Evolutionary conservation across 1,139 yeast genomes (phyloP), one percentile per base, ranked within the genome.

Genomic region (Zygoascus sp.): DNA sequence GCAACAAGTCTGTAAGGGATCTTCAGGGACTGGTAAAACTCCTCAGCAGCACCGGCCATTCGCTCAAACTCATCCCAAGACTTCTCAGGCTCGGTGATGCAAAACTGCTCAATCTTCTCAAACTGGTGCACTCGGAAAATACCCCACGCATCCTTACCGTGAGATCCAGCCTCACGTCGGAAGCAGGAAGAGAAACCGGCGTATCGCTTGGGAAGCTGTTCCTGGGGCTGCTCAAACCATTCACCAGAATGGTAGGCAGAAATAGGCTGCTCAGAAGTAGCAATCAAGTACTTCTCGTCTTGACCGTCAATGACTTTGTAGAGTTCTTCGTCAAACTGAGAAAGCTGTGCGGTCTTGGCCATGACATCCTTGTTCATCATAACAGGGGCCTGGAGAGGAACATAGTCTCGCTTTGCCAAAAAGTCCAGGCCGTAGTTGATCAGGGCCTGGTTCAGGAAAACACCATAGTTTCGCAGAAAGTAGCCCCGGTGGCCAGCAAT

Each of bases 111-210:
- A 62, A 92, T 88, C 74, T 92, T 92, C 73, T 94, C 98, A 64
- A 92, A 92, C 49, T 95, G 95, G 67, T 92, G 99, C 50, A 92
- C 98, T 72, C 99, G 83, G 81, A 92, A 92, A 59, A 94, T 90
- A 72, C 99, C 98, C 98, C 99, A 94, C 41, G 99, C 98, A 65
- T 92, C 99, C 71, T 92, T 92, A 69, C 99, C 99, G 65, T 92
- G 97, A 54, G 96, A 83, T 58, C 99, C 99, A 51, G 99, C 98
- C 75, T 92, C 99, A 73, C 98, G 87, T 72, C 99, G 85, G 81
- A 92, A 92, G 80, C 98, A 92, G 45, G 96, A 85, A 27, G 97
- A 89, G 75, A 83, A 92, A 60, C 99, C 99, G 45, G 96, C 99
- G 64, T 92, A 92, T 71, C 74, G 67, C 56, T 88, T 80, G 53